Evolutionary conservation across 305 asterid species (phyloP).

Genomic region (Fraxinus xanthoxyloides): DNA sequence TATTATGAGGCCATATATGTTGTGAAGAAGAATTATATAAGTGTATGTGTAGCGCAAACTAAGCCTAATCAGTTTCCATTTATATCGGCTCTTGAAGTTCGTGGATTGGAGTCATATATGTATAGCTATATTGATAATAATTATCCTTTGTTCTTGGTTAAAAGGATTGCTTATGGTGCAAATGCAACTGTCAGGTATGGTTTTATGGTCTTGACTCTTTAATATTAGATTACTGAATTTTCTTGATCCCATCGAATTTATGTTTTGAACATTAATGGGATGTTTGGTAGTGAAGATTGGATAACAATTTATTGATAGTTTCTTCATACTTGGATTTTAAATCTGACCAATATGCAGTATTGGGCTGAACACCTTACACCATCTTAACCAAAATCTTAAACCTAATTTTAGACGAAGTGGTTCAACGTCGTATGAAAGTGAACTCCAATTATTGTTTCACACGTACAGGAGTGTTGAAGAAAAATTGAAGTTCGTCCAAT

Average conservation of each 20-base stretch:
- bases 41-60: constrained; percentile 52
- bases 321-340: background rate
- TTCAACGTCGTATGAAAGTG: no score
- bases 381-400: background rate
- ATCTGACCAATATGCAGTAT: background rate
- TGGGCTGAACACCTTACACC: background rate
- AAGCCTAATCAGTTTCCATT: constrained; percentile 46
- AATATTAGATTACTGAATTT: background rate
- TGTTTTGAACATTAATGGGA: background rate
- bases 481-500: background rate
- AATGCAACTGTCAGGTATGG: constrained; percentile 42
- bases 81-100: constrained; percentile 58
- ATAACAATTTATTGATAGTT: background rate
- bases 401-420: background rate
- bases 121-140: constrained; percentile 19
- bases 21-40: constrained; percentile 25
- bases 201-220: background rate
- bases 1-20: constrained; percentile 44
- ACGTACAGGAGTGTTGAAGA: background rate
- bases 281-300: background rate
- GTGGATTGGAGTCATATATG: constrained; percentile 41
- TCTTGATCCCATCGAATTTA: background rate
- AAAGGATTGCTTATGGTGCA: constrained; percentile 52
- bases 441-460: background rate
- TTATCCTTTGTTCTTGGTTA: constrained; percentile 32